A percentile compares a stretch with the other conserved stretches of the same genome.
These are phyloP conservation scores for Mentha longifolia DNA, from an alignment of 257 asterid genomes.

Conservation along the genomic window DNA sequence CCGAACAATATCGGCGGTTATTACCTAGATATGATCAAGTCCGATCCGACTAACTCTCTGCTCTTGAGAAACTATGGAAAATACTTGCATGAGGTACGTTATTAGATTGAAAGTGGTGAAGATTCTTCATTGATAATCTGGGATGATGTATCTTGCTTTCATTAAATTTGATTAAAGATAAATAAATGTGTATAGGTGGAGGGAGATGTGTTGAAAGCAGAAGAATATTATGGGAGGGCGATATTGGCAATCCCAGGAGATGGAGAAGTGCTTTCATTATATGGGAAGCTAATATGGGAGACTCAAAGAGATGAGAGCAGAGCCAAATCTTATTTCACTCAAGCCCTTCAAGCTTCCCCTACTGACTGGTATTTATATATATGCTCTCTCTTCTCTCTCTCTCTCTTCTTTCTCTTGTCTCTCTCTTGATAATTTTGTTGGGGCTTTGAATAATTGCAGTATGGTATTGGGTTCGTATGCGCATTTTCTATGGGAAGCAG, in stretches of 20 bases:
- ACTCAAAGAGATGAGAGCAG: conserved; percentile 56
- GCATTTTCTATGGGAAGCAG: conserved; percentile 75
- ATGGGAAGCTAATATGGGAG: conserved; percentile 76
- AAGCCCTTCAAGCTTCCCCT: conserved; percentile 70
- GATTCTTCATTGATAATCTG: too few relatives aligned
- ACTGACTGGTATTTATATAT: conserved; percentile 62
- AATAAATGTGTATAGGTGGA: conserved; percentile 50
- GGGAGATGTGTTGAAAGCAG: conserved; percentile 63
- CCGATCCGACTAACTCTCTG: conserved; percentile 59
- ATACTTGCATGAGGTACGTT: conserved; percentile 78
- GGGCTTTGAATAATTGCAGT: conserved; percentile 36
- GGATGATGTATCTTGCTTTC: neutral
- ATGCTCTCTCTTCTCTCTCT: too few relatives aligned
- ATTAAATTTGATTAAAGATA: neutral
- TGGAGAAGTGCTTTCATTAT: conserved; percentile 66
- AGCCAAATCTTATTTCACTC: conserved; percentile 67
- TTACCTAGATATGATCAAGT: conserved; percentile 56
- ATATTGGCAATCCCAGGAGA: conserved; percentile 71
- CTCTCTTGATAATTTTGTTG: too few relatives aligned
- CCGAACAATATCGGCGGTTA: conserved; percentile 45
- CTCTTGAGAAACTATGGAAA: conserved; percentile 71
- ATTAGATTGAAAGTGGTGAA: too few relatives aligned
- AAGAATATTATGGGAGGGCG: conserved; percentile 75
- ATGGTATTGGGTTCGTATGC: conserved; percentile 75
- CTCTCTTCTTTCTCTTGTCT: too few relatives aligned